Conservation (phyloP, 2,329 filamentous ascomycete genomes). For the Colletotrichum acutatum region DNA sequence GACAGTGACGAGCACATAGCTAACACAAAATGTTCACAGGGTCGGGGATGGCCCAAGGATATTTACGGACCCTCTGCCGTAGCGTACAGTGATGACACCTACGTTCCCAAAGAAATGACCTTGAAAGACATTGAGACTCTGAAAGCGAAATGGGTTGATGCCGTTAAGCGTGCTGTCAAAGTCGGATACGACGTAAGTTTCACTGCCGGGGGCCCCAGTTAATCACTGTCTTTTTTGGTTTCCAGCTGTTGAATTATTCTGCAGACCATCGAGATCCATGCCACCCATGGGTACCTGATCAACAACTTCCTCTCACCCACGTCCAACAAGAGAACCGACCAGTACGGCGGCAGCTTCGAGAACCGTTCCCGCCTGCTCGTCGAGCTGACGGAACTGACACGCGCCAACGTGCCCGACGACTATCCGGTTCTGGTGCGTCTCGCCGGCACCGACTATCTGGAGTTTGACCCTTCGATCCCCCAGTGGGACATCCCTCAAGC, state of each 20-base stretch:
- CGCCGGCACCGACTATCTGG: conserved; percentile 78
- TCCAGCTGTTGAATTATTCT: neutral
- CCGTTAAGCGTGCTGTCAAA: conserved; percentile 64
- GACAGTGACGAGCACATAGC: neutral
- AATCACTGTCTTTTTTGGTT: neutral
- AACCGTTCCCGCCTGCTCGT: conserved; percentile 55
- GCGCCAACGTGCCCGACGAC: conserved; percentile 68
- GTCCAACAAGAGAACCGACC: conserved; percentile 58
- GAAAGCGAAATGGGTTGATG: conserved; percentile 68
- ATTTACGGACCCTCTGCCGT: conserved; percentile 42
- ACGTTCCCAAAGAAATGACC: conserved; percentile 64
- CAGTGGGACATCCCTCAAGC: conserved; percentile 75
- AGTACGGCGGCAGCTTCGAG: conserved; percentile 57
- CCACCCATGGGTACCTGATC: conserved; percentile 59
- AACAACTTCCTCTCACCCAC: conserved; percentile 56
- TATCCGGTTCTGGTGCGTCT: conserved; percentile 79
- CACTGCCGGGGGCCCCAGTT: neutral
- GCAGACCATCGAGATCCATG: conserved; percentile 46
- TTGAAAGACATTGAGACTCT: conserved; percentile 72
- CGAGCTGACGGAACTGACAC: conserved; percentile 64
- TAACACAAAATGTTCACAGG: neutral
- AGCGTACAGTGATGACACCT: conserved; percentile 43
- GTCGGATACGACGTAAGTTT: conserved; percentile 69
- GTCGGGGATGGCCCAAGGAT: conserved; percentile 55
- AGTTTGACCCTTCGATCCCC: conserved; percentile 64